Conservation (phyloP, 805 yeast genomes). For the Barnettozyma sp. region DNA sequence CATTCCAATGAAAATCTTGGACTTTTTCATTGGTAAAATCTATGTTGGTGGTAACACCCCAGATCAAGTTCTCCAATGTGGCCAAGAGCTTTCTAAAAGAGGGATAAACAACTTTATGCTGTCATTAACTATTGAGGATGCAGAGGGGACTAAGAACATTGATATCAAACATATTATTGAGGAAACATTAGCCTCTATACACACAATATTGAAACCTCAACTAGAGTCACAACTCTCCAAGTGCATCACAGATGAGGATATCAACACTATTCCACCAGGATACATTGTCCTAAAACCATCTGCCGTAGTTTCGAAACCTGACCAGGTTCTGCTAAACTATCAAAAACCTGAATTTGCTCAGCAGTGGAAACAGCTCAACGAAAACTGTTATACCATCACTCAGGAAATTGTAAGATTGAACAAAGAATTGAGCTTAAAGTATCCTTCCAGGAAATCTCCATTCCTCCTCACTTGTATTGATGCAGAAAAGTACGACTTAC, state of each 20-base stretch:
- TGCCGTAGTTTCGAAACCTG: constrained; percentile 76
- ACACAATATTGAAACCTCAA: constrained; percentile 63
- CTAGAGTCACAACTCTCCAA: constrained; percentile 39
- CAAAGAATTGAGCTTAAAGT: constrained; percentile 37
- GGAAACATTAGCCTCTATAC: constrained; percentile 61
- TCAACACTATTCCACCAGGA: constrained; percentile 78
- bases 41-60: constrained; percentile 89
- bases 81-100: constrained; percentile 54
- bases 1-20: constrained; percentile 66
- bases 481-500: constrained; percentile 86
- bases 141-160: constrained; percentile 64
- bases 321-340: constrained; percentile 59
- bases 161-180: constrained; percentile 52
- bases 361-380: constrained; percentile 53
- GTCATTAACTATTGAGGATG: constrained; percentile 88
- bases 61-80: constrained; percentile 63
- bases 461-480: constrained; percentile 76
- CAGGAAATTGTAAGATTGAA: constrained; percentile 50
- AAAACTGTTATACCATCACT: constrained; percentile 60
- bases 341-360: constrained; percentile 42
- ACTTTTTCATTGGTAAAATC: constrained; percentile 66
- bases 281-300: constrained; percentile 92
- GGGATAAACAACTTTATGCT: constrained; percentile 93
- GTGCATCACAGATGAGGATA: constrained; percentile 36
- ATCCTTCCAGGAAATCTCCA: constrained; percentile 63